Conservation (phyloP, 1,284 basidiomycete genomes). For the Boletus smithii region DNA sequence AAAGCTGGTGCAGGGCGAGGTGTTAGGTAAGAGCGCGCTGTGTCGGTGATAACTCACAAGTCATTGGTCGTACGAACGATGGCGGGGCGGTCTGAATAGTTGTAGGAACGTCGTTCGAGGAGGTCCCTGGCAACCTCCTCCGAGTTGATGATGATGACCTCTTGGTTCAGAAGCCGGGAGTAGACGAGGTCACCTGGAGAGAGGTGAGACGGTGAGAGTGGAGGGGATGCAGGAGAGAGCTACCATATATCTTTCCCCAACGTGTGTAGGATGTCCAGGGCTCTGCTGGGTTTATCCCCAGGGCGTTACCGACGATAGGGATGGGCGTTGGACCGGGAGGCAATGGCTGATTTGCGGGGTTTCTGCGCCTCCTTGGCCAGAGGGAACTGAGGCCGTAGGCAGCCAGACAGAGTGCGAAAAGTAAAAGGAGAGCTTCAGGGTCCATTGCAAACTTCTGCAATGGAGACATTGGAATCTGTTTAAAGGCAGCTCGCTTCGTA, state of each 20-base stretch:
- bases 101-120: constrained; percentile 30
- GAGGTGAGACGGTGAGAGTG: neutral
- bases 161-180: constrained; percentile 28
- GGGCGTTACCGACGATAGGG: constrained; percentile 28
- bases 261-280: constrained; percentile 31
- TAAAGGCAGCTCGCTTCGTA: neutral
- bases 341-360: constrained; percentile 9
- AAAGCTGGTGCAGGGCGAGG: constrained; percentile 14
- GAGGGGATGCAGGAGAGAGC: neutral
- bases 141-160: constrained; percentile 30
- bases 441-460: neutral
- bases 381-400: constrained; percentile 10
- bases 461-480: neutral
- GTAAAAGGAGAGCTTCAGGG: too few relatives aligned
- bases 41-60: constrained; percentile 18
- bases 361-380: constrained; percentile 10
- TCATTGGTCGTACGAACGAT: constrained; percentile 29
- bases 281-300: constrained; percentile 17
- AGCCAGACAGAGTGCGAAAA: constrained; percentile 8
- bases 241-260: constrained; percentile 27
- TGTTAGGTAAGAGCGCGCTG: neutral
- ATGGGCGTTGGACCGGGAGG: constrained; percentile 29
- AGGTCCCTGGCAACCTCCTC: constrained; percentile 28
- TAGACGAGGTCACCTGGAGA: constrained; percentile 27
- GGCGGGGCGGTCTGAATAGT: constrained; percentile 31